phyloP scores from a whole-genome alignment of 164 flowering plant genomes.

The Hamamelis virginiana region DNA sequence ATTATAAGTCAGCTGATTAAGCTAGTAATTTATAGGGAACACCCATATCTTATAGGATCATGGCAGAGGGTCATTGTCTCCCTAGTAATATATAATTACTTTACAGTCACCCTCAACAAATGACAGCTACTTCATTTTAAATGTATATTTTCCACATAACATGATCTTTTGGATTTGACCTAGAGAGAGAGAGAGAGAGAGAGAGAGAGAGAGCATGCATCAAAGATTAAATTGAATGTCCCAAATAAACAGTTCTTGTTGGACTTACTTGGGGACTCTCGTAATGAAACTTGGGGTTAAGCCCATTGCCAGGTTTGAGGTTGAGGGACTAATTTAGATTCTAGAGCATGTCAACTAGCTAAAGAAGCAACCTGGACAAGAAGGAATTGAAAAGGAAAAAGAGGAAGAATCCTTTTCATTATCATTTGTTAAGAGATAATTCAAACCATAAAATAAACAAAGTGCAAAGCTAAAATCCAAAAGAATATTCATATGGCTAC shows the following conservation, averaged over 20 bases:
- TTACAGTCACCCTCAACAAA: background rate
- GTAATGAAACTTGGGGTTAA: too few relatives aligned
- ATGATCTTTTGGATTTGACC: constrained; percentile 11
- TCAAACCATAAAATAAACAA: background rate
- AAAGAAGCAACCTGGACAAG: background rate
- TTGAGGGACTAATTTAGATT: too few relatives aligned
- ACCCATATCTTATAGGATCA: too few relatives aligned
- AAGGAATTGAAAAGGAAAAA: background rate
- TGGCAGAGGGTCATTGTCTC: too few relatives aligned
- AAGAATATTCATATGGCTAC: constrained; percentile 6
- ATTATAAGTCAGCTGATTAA: too few relatives aligned
- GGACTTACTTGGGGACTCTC: too few relatives aligned
- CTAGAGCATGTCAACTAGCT: background rate
- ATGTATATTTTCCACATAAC: background rate
- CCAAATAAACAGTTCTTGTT: too few relatives aligned
- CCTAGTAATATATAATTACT: background rate
- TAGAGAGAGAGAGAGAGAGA: background rate
- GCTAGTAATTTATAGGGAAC: too few relatives aligned
- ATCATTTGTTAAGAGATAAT: too few relatives aligned
- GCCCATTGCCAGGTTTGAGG: too few relatives aligned
- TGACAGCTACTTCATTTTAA: background rate
- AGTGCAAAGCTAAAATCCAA: background rate
- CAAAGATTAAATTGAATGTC: too few relatives aligned
- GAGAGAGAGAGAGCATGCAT: background rate
- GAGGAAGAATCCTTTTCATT: background rate